These are phyloP conservation scores for Trichophyton rubrum DNA, from an alignment of 2,329 filamentous ascomycete species.

Conservation along the genomic window DNA sequence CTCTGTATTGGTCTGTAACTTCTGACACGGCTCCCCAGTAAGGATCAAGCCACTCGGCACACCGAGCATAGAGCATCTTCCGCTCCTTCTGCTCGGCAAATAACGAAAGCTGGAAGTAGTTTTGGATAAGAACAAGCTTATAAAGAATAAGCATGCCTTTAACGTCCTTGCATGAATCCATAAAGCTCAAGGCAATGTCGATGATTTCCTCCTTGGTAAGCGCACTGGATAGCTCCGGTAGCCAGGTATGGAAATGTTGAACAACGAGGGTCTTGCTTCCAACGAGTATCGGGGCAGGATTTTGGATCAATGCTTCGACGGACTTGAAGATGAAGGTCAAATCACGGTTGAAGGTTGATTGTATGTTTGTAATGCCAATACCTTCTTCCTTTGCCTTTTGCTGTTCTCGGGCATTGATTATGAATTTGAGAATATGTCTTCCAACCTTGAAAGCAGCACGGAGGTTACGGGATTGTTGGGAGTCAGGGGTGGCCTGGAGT, in stretches of 20 bases:
- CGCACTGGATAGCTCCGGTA: conserved; percentile 73
- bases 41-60: conserved; percentile 77
- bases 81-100: conserved; percentile 70
- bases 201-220: conserved; percentile 74
- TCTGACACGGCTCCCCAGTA: conserved; percentile 73
- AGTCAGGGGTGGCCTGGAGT: conserved; percentile 68
- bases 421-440: conserved; percentile 84
- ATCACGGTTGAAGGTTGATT: conserved; percentile 67
- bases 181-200: conserved; percentile 81
- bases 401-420: conserved; percentile 74
- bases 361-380: conserved; percentile 64
- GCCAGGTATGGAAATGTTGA: conserved; percentile 92
- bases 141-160: conserved; percentile 87
- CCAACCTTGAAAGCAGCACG: conserved; percentile 92
- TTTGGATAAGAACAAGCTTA: conserved; percentile 83
- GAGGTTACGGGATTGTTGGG: conserved; percentile 69
- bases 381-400: conserved; percentile 80
- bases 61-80: conserved; percentile 63
- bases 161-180: conserved; percentile 76
- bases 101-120: conserved; percentile 70
- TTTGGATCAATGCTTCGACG: conserved; percentile 80
- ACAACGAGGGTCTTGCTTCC: conserved; percentile 91
- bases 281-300: conserved; percentile 68
- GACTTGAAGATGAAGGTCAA: conserved; percentile 80
- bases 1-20: conserved; percentile 74